Base-by-base conservation (phyloP, 2,329 filamentous ascomycete genomes). In the Fusarium sp. region DNA sequence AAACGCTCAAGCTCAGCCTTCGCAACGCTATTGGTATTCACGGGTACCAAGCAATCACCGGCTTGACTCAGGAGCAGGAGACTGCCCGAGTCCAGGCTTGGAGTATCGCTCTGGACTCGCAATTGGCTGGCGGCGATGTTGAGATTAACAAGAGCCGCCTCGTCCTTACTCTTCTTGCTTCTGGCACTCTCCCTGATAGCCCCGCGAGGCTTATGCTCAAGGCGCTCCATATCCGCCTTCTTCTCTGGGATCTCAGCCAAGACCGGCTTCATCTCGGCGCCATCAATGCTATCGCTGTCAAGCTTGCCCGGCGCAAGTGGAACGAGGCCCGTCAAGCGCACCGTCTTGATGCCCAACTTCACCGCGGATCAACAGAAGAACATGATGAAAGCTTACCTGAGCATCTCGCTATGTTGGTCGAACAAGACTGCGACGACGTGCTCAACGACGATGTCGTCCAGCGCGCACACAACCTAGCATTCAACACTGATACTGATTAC, bases 71-170 rank as follows among this genome's bases (percentile, higher is more conserved):
- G 65, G 92, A 97, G 54, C 89, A 96, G 73, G 94, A 97, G 74
- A 86, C 84, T 47, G 93, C 92, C 7, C 86, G 94, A 25, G 84
- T 96, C 69, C 95, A 96, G 77, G 92, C 93, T 0, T 98, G 94
- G 94, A 85, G 89, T 31, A 97, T 97, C 70, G 93, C 93, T 13
- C 84, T 97, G 50, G 94, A 98, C 75, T 93, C 94, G 23, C 94
- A 97, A 74, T 83, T 98, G 17, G 92, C 92, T 9, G 94, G 94
- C 37, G 93, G 94, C 13, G 94, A 97, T 75, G 85, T 89, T 9
- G 91, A 96, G 73, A 90, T 97, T 67, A 96, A 90, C 80, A 93
- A 90, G 75, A 93, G 91, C 74, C 88, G 94, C 45, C 82, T 97
- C 29, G 85, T 94, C 0, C 80, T 97, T 45, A 97, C 93, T 0